Conservation (phyloP, 2,329 filamentous ascomycete species). For the Penicillium crustosum region DNA sequence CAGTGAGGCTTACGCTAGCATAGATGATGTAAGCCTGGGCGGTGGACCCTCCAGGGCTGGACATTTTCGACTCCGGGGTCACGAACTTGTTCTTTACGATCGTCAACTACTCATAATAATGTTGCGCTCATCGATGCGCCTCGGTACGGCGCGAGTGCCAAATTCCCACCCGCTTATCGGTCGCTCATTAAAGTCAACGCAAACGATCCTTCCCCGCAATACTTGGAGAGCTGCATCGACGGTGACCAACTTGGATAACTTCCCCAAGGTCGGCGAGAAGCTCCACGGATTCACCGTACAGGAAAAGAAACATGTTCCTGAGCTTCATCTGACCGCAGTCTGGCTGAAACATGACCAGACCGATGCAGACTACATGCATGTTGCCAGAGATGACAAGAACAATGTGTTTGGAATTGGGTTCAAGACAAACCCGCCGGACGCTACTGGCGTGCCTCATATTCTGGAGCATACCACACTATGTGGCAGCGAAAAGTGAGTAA, state of each 20-base stretch:
- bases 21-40: constrained; percentile 9
- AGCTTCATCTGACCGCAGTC: constrained; percentile 87
- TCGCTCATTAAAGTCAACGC: constrained; percentile 20
- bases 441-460: constrained; percentile 94
- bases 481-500: constrained; percentile 78
- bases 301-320: constrained; percentile 86
- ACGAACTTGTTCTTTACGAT: background rate
- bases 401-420: constrained; percentile 99
- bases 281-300: constrained; percentile 92
- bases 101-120: constrained; percentile 23
- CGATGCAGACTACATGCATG: constrained; percentile 91
- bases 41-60: background rate
- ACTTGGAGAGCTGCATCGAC: constrained; percentile 49
- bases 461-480: constrained; percentile 96
- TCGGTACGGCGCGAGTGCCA: constrained; percentile 27
- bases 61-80: constrained; percentile 10
- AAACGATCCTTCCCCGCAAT: constrained; percentile 17
- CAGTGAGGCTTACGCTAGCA: constrained; percentile 10
- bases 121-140: constrained; percentile 35
- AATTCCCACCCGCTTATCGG: constrained; percentile 19
- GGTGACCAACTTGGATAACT: constrained; percentile 72
- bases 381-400: constrained; percentile 92
- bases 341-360: constrained; percentile 93
- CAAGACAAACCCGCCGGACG: constrained; percentile 97
- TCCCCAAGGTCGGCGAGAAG: constrained; percentile 77